Conservation (phyloP, 805 yeast species). For the Cyberlindnera sargentensis region DNA sequence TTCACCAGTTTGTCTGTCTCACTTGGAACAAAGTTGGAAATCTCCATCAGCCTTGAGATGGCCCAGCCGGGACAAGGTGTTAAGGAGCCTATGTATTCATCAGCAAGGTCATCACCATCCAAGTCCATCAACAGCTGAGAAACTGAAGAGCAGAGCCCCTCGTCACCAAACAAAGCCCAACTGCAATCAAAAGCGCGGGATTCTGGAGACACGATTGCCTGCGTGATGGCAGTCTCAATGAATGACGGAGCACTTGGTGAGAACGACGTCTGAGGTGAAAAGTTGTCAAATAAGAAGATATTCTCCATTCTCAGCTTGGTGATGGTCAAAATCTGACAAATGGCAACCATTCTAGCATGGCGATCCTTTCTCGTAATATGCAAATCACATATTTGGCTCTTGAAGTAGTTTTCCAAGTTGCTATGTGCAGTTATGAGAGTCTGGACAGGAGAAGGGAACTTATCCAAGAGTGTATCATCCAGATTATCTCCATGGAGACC, state of each 20-base stretch:
- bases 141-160: conserved; percentile 24
- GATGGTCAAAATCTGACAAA: conserved; percentile 59
- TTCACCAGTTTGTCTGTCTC: conserved; percentile 62
- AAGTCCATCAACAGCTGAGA: conserved; percentile 28
- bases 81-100: conserved; percentile 35
- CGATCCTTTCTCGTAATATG: conserved; percentile 53
- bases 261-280: conserved; percentile 10
- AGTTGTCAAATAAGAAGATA: conserved; percentile 34
- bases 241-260: conserved; percentile 70
- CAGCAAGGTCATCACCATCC: conserved; percentile 27
- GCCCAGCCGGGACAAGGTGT: conserved; percentile 94
- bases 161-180: conserved; percentile 55
- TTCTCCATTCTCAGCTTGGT: conserved; percentile 60
- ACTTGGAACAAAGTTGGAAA: conserved; percentile 67
- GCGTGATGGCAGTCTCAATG: conserved; percentile 69
- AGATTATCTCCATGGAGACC: conserved; percentile 41
- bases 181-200: conserved; percentile 59
- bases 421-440: conserved; percentile 59
- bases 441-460: conserved; percentile 65
- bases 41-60: conserved; percentile 69
- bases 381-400: conserved; percentile 57
- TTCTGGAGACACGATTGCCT: conserved; percentile 75
- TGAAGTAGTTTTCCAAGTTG: conserved; percentile 58
- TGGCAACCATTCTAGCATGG: conserved; percentile 57
- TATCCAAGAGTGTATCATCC: conserved; percentile 34